Conservation (phyloP, 768 basidiomycete genomes). For the Daedalea quercina region DNA sequence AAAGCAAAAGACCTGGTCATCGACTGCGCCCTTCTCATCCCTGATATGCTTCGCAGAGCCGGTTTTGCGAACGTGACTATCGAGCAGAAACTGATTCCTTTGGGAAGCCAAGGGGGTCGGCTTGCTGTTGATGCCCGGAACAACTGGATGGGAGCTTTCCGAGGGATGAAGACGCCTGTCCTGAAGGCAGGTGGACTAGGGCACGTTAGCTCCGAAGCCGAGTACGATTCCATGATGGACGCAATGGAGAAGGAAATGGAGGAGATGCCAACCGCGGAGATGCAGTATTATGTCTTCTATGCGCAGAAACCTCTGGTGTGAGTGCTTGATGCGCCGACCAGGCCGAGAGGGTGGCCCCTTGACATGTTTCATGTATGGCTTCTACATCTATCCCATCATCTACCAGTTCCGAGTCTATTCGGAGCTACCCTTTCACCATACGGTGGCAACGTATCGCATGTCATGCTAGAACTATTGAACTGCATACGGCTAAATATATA, state of each 20-base stretch:
- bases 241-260: conserved; percentile 22
- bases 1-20: conserved; percentile 1
- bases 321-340: no score
- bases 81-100: conserved; percentile 13
- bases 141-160: conserved; percentile 13
- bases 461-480: no score
- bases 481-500: no score
- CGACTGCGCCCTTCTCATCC: conserved; percentile 3
- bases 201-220: conserved; percentile 13
- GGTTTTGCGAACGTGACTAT: conserved; percentile 20
- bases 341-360: no score
- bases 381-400: no score
- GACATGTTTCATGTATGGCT: no score
- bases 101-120: conserved; percentile 22
- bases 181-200: conserved; percentile 14
- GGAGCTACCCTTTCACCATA: no score
- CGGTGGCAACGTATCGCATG: no score
- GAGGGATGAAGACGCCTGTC: conserved; percentile 18
- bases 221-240: conserved; percentile 15
- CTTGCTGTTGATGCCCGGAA: conserved; percentile 16
- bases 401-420: no score
- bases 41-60: conserved; percentile 20
- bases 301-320: conserved; percentile 7
- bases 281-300: conserved; percentile 2
- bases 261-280: conserved; percentile 7